A percentile compares a stretch with the other conserved stretches of the same genome.
Evolutionary conservation across 495 filamentous ascomycete genomes (phyloP).

Genomic region (Penicillium nucicola): DNA sequence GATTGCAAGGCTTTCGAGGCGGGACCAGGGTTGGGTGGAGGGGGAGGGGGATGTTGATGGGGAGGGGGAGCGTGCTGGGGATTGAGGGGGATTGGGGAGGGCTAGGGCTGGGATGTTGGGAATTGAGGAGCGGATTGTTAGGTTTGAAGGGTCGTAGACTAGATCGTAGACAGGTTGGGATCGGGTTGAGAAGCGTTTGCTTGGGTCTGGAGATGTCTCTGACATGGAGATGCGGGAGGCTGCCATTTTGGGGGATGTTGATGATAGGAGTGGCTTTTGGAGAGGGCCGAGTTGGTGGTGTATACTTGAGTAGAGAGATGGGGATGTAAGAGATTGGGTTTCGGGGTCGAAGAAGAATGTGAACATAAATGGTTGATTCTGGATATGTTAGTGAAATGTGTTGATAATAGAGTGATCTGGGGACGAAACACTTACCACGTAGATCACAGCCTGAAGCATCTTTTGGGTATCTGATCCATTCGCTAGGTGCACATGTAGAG

Average conservation of each 20-base stretch:
- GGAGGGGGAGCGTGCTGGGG: slow-evolving; percentile 53
- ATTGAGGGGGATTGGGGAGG: slow-evolving; percentile 7
- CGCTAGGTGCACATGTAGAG: slow-evolving; percentile 43
- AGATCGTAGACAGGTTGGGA: slow-evolving; percentile 71
- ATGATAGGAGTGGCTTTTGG: slow-evolving; percentile 63
- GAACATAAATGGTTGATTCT: slow-evolving; percentile 84
- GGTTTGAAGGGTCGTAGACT: slow-evolving; percentile 73
- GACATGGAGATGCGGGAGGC: slow-evolving; percentile 43
- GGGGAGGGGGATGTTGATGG: slow-evolving; percentile 64
- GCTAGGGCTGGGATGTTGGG: slow-evolving; percentile 80
- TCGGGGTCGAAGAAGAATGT: slow-evolving; percentile 78
- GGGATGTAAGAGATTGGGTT: slow-evolving; percentile 62
- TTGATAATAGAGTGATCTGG: not conserved
- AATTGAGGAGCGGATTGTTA: slow-evolving; percentile 79
- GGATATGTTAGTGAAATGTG: not conserved
- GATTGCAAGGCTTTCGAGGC: slow-evolving; percentile 85
- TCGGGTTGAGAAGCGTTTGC: slow-evolving; percentile 22
- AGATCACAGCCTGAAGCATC: slow-evolving; percentile 70
- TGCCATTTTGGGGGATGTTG: slow-evolving; percentile 57
- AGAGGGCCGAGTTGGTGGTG: slow-evolving; percentile 80
- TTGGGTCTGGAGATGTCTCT: slow-evolving; percentile 23
- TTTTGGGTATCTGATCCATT: slow-evolving; percentile 20
- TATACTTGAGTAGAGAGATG: slow-evolving; percentile 74
- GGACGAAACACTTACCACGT: slow-evolving; percentile 45
- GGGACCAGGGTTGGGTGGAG: slow-evolving; percentile 52